These are phyloP conservation scores for Kwoniella sp. DNA, from an alignment of 768 basidiomycete genomes.

Conservation along the genomic window DNA sequence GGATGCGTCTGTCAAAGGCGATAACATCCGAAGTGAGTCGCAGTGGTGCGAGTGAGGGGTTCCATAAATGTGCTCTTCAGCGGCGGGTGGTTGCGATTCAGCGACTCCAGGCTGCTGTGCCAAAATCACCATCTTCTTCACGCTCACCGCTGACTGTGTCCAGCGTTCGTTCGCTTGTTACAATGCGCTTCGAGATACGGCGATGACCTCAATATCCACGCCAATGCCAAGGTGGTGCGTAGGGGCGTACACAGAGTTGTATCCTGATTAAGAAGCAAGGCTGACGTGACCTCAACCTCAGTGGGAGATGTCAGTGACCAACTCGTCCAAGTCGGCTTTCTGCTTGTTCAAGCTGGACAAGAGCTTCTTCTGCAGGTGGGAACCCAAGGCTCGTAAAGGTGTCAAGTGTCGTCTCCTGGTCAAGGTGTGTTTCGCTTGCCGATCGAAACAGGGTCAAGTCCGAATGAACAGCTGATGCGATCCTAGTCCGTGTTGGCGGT, in stretches of 20 bases:
- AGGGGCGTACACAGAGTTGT: neutral
- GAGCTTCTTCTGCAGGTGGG: conserved; percentile 41
- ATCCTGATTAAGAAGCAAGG: neutral
- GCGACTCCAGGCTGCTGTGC: neutral
- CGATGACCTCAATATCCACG: conserved; percentile 45
- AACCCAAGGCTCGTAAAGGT: conserved; percentile 24
- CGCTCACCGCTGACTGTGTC: neutral
- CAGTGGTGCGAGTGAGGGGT: neutral
- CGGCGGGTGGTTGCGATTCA: too few relatives aligned
- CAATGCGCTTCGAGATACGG: conserved; percentile 48
- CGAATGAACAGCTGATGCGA: neutral
- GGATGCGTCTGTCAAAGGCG: conserved; percentile 15
- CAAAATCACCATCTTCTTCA: neutral
- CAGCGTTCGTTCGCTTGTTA: conserved; percentile 41
- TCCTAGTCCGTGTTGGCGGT: conserved; percentile 45
- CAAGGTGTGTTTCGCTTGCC: conserved; percentile 35
- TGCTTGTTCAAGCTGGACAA: conserved; percentile 40
- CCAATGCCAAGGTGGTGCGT: conserved; percentile 39
- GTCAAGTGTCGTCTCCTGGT: conserved; percentile 47
- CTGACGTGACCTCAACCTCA: conserved; percentile 17
- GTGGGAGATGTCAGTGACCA: conserved; percentile 47
- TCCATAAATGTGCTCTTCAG: too few relatives aligned
- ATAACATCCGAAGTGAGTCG: conserved; percentile 13
- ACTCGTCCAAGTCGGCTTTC: conserved; percentile 44
- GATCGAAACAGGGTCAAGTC: neutral